Evolutionary conservation across 75 land plant genomes (phyloP), one percentile per base, ranked within the genome.

Genomic region (Picea glauca): DNA sequence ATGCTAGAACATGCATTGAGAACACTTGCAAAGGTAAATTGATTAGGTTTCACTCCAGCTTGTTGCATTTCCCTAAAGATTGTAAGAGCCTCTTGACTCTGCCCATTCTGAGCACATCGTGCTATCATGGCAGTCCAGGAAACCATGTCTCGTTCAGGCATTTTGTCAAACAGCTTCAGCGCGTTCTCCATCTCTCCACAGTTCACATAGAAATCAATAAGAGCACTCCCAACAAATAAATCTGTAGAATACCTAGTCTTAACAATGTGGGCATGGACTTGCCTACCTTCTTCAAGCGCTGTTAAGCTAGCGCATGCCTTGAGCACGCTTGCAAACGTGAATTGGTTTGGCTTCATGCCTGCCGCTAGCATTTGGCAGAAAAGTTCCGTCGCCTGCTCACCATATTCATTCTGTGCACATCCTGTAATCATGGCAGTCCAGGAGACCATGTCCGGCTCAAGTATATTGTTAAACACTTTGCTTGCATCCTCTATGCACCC

Each of bases 41-140:
- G 68, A 46, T 83, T 82, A 12, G 79, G 80, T 11, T 1, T 31
- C 3, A 83, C 76, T 12, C 70, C 63, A 9, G 74, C 56, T 2
- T 23, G 15, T 20, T 77, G 67, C 87, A 83, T 86, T 54, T 58
- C 59, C 14, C 78, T 57, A 23, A 83, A 83, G 20, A 86, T 14
- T 20, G 61, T 32, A 57, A 83, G 40, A 13, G 85, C 88, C 20
- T 77, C 60, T 12, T 67, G 33, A 31, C 77, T 43, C 43, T 40
- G 65, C 12, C 66, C 78, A 40, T 80, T 58, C 56, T 80, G 60
- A 21, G 82, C 79, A 76, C 62, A 80, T 23, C 82, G 30, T 32
- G 33, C 64, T 32, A 80, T 77, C 30, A 80, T 23, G 77, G 68
- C 56, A 38, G 80, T 76, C 82, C 82, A 80, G 21, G 77, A 58